Evolutionary conservation across 2,329 filamentous ascomycete genomes (phyloP).

Genomic region (Chaetomium sp.): DNA sequence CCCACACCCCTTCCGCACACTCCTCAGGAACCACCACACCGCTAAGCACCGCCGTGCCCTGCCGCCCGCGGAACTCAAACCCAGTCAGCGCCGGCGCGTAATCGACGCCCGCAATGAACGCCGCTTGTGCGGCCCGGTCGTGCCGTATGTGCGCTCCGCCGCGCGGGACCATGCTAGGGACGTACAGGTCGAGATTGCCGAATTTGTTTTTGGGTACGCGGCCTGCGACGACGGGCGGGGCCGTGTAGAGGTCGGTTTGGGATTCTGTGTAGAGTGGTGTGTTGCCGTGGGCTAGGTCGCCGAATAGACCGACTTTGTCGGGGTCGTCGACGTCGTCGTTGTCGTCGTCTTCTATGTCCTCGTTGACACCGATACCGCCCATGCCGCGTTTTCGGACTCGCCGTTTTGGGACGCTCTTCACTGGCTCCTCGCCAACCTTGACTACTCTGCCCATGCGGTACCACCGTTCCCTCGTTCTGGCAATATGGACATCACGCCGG

Average conservation of each 20-base stretch:
- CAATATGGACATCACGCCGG: slow-evolving; percentile 69
- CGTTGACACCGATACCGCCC: slow-evolving; percentile 37
- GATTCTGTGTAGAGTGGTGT: slow-evolving; percentile 54
- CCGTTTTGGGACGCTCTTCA: slow-evolving; percentile 59
- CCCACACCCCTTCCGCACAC: slow-evolving; percentile 63
- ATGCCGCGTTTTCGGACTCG: slow-evolving; percentile 29
- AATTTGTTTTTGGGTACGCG: slow-evolving; percentile 83
- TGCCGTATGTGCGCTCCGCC: slow-evolving; percentile 68
- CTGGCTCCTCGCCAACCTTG: slow-evolving; percentile 68
- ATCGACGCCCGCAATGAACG: slow-evolving; percentile 70
- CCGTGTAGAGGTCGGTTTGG: slow-evolving; percentile 66
- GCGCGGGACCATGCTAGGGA: slow-evolving; percentile 80
- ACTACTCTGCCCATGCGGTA: slow-evolving; percentile 80
- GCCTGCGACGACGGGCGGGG: slow-evolving; percentile 69
- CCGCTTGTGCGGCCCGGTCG: slow-evolving; percentile 60
- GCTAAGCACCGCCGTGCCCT: slow-evolving; percentile 75
- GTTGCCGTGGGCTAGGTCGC: slow-evolving; percentile 33
- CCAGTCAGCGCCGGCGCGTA: slow-evolving; percentile 86
- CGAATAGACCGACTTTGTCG: slow-evolving; percentile 28
- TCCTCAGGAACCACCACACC: slow-evolving; percentile 72
- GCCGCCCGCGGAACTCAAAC: slow-evolving; percentile 78
- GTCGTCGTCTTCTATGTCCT: slow-evolving; percentile 38
- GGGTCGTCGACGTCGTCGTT: slow-evolving; percentile 32
- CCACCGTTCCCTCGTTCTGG: slow-evolving; percentile 80
- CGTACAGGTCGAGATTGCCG: slow-evolving; percentile 90